A percentile compares a stretch with the other conserved stretches of the same genome.
Conservation (phyloP, 306 rosid genomes). For the Crotalaria pallida region DNA sequence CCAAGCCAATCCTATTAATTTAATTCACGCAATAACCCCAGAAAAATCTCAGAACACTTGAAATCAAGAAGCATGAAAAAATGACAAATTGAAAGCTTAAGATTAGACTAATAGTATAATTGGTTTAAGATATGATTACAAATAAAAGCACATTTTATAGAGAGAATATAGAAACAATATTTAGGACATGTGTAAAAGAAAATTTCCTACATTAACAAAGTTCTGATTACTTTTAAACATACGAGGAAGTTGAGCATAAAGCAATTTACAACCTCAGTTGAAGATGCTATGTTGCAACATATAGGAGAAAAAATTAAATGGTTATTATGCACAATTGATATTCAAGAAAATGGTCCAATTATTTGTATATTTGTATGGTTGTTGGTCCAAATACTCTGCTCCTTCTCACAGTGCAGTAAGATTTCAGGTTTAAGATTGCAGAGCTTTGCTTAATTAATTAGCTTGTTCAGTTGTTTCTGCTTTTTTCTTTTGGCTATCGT, state of each 20-base stretch:
- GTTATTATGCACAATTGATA: neutral
- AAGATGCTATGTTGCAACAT: neutral
- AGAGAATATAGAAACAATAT: neutral
- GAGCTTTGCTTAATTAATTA: neutral
- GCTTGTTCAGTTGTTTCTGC: neutral
- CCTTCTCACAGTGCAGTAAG: neutral
- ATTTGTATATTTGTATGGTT: neutral
- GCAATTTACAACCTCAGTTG: neutral
- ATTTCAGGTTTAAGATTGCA: neutral
- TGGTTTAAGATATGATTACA: neutral
- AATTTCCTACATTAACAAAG: neutral
- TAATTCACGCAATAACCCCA: neutral
- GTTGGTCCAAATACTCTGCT: neutral
- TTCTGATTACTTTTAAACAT: neutral
- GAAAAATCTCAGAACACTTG: neutral
- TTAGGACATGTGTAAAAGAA: neutral
- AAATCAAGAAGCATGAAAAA: neutral
- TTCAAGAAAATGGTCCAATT: neutral
- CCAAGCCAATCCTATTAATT: conserved; percentile 3
- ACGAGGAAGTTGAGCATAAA: neutral
- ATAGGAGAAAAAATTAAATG: neutral
- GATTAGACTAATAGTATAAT: neutral
- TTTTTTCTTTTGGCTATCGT: neutral
- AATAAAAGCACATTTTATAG: neutral
- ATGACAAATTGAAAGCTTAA: neutral